Evolutionary conservation across 495 filamentous ascomycete genomes (phyloP), one percentile per base, ranked within the genome.

Genomic region (Staphylotrichum tortipilum): DNA sequence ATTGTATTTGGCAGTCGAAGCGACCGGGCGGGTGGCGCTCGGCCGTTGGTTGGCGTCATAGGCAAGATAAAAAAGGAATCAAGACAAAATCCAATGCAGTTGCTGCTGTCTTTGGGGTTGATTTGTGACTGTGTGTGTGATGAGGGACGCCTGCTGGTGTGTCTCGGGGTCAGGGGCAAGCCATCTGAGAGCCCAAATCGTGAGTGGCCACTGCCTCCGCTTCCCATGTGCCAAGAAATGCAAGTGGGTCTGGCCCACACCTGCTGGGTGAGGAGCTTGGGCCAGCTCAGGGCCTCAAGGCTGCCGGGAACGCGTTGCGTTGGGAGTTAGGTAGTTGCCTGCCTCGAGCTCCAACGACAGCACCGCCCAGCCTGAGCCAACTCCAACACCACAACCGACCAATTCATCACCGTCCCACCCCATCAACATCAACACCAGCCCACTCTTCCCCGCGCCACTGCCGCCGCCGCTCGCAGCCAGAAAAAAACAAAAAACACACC

Each of bases 261-360:
- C n/a, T n/a, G n/a, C n/a, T n/a, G n/a, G n/a, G n/a, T 17, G 11
- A 10, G 18, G 30, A 37, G 35, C 44, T 53, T 35, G 23, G 49
- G 44, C 43, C 44, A 14, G 28, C 36, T 19, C 43, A 45, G 49
- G 35, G 17, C 37, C 36, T 19, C 43, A 45, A 54, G 35, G 38
- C 37, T 18, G 42, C 31, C 7, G 34, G 45, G 53, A 55, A 55
- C 53, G 53, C 53, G 52, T 55, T 53, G 53, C 53, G 47, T 18
- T 17, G 43, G 47, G 47, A 55, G 53, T n/a, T n/a, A n/a, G n/a
- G n/a, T n/a, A n/a, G n/a, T n/a, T n/a, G n/a, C n/a, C 53, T 60
- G 57, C 57, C 57, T 59, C 52, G 57, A 60, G 57, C 50, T 59
- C 21, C 14, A 10, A 10, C 2, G 6, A 10, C 26, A 28, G 26